Evolutionary conservation across 306 rosid species (phyloP).

Genomic region (Vicia villosa): DNA sequence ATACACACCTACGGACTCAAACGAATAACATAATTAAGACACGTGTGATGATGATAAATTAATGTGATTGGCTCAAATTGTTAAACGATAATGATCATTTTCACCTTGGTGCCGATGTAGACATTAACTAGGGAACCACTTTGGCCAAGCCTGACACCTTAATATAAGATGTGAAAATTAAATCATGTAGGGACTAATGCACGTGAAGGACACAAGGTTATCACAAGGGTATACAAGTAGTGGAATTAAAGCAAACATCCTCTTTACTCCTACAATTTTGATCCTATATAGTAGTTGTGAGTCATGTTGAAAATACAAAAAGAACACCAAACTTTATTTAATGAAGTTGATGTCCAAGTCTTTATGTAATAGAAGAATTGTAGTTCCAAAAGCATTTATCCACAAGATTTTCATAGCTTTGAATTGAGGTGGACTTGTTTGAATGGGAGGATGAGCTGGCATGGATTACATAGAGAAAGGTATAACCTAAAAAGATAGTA

Average conservation of each 20-base stretch:
- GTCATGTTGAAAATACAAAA: neutral
- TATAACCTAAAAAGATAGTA: no score
- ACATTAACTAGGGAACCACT: neutral
- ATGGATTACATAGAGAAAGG: no score
- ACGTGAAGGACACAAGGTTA: conserved; percentile 1
- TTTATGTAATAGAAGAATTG: neutral
- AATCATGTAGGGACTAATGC: conserved; percentile 15
- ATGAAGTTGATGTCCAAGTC: neutral
- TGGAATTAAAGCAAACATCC: neutral
- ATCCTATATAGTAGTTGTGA: neutral
- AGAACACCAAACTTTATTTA: neutral
- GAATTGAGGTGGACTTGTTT: neutral
- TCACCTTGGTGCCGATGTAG: conserved; percentile 1
- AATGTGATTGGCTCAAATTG: neutral
- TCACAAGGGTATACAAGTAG: conserved; percentile 3
- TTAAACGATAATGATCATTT: neutral
- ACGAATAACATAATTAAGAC: neutral
- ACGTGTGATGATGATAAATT: neutral
- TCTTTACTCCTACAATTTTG: neutral
- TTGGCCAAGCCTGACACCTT: neutral
- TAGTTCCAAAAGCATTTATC: neutral
- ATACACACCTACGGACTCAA: neutral
- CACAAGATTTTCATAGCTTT: neutral
- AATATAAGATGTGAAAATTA: neutral
- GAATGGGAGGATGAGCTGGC: neutral